Percentiles rank a stretch among this genome's conserved stretches.
Evolutionary conservation across 2,329 filamentous ascomycete genomes (phyloP).

Genomic region (Trichoderma guizhouense): DNA sequence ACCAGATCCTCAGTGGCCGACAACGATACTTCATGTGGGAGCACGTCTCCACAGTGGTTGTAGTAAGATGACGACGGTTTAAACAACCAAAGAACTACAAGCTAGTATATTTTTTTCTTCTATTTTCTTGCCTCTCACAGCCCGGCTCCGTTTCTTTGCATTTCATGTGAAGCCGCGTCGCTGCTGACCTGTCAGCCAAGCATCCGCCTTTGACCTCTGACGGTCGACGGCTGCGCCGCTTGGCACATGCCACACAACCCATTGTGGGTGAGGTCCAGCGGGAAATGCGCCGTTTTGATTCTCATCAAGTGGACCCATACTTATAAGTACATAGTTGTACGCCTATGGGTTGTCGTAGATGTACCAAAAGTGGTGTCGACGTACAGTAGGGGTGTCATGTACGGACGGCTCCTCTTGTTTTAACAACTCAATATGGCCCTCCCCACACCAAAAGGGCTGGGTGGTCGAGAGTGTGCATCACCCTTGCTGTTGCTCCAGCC

Average conservation of each 20-base stretch:
- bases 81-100: not conserved
- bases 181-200: slow-evolving; percentile 13
- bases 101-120: not conserved
- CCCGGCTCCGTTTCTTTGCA: slow-evolving; percentile 9
- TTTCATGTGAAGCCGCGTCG: slow-evolving; percentile 1
- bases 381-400: not conserved
- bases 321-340: slow-evolving; percentile 12
- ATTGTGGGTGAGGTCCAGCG: slow-evolving; percentile 9
- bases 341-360: not conserved
- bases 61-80: slow-evolving; percentile 11
- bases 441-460: slow-evolving; percentile 4
- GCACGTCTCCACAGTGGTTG: not conserved
- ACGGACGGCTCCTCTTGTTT: slow-evolving; percentile 10
- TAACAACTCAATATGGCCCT: slow-evolving; percentile 10
- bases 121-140: not conserved
- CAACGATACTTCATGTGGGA: slow-evolving; percentile 3
- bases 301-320: slow-evolving; percentile 15
- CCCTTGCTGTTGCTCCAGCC: slow-evolving; percentile 14
- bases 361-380: not conserved
- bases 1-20: not conserved
- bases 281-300: not conserved
- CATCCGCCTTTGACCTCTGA: slow-evolving; percentile 4
- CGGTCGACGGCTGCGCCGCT: slow-evolving; percentile 10
- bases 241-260: slow-evolving; percentile 15
- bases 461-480: not conserved